Percentiles rank a stretch among this genome's conserved stretches.
Conservation (phyloP, 257 asterid genomes). For the Jacaranda copaia region DNA sequence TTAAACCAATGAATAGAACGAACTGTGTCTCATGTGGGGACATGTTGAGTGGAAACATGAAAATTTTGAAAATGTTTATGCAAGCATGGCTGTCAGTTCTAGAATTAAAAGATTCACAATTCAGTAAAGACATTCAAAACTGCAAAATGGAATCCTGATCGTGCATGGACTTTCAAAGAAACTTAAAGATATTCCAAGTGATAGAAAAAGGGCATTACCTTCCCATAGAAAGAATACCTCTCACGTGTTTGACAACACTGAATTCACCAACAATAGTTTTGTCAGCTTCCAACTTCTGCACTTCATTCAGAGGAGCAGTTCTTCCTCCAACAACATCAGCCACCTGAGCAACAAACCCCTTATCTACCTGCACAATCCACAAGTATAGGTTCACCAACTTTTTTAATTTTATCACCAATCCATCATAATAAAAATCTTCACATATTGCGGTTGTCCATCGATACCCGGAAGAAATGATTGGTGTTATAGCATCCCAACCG, state of each 20-base stretch:
- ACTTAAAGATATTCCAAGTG: neutral
- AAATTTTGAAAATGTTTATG: neutral
- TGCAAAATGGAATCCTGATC: neutral
- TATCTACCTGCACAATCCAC: conserved; percentile 72
- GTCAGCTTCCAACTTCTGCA: conserved; percentile 71
- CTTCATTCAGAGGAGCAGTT: conserved; percentile 89
- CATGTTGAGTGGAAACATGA: conserved; percentile 5
- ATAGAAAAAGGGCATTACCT: conserved; percentile 58
- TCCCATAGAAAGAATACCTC: conserved; percentile 99
- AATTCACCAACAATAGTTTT: conserved; percentile 91
- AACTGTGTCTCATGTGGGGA: neutral
- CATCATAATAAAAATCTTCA: conserved; percentile 10
- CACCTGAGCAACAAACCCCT: conserved; percentile 98
- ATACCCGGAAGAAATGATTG: conserved; percentile 96
- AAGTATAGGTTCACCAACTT: neutral
- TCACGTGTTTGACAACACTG: conserved; percentile 89
- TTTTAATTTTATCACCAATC: conserved; percentile 31
- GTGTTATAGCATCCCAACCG: conserved; percentile 89
- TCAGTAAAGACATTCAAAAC: neutral
- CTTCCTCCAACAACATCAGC: conserved; percentile 97
- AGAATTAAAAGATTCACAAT: conserved; percentile 4
- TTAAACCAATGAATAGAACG: conserved; percentile 18
- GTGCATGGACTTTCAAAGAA: conserved; percentile 12
- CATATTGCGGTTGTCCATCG: conserved; percentile 12
- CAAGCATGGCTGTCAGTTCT: neutral